phyloP scores from a whole-genome alignment of 179 eudicot genomes.

The Spinacia oleracea region DNA sequence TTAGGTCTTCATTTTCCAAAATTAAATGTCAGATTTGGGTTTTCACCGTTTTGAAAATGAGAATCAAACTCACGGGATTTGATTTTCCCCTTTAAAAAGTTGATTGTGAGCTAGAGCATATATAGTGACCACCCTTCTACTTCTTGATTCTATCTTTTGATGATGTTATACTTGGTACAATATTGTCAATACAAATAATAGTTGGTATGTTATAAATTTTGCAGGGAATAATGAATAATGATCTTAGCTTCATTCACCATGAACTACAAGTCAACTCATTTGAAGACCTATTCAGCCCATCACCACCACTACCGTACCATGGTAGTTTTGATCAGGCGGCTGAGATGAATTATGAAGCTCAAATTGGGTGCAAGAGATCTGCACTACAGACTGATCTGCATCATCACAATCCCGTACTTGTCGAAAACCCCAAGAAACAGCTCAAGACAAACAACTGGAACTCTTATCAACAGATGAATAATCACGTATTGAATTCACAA shows the following conservation, averaged over 20 bases:
- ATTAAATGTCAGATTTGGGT: not conserved
- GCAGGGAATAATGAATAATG: conserved; percentile 46
- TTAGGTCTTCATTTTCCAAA: no score
- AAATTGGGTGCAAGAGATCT: conserved; percentile 24
- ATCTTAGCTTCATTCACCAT: conserved; percentile 33
- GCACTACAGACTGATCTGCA: conserved; percentile 18
- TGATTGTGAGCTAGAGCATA: no score
- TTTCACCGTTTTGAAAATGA: no score
- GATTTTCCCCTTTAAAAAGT: no score
- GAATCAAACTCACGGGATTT: no score
- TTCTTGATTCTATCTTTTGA: no score
- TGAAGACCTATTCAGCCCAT: conserved; percentile 27
- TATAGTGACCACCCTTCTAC: no score
- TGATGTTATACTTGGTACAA: no score
- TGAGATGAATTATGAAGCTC: not conserved
- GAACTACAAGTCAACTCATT: conserved; percentile 34
- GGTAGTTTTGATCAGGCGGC: conserved; percentile 17
- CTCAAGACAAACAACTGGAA: conserved; percentile 17
- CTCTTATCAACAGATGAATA: not conserved
- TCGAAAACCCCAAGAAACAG: conserved; percentile 37
- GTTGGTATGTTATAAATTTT: no score
- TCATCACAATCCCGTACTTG: conserved; percentile 9
- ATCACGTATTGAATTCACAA: conserved; percentile 27
- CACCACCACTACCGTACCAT: conserved; percentile 16
- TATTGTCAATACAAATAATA: no score